Base-by-base conservation (phyloP, 1,139 yeast genomes). In the Barnettozyma hawaiiensis region DNA sequence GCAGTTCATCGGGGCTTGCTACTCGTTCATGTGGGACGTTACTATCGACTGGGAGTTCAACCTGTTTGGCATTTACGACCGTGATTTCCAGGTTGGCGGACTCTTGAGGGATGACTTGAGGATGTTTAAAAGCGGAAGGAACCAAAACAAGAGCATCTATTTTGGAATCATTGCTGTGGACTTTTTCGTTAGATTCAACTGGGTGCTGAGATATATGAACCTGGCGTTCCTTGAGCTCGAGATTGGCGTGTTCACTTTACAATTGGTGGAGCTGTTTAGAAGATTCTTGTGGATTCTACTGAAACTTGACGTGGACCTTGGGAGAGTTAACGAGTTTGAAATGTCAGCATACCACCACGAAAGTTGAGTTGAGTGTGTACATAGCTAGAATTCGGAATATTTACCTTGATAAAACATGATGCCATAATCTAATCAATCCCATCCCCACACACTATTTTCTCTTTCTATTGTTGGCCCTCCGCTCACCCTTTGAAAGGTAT, bases 221-320 rank as follows among this genome's bases (percentile, higher is more conserved):
- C 16, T 34, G 12, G 21, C 10, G 5, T 35, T 38, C 21, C 11
- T 42, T 4, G 35, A 38, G n/a, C 35, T 42, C 3, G 85, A 78
- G 50, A 63, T 71, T 20, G 94, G 92, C 1, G 70, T 75, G 52
- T 79, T 82, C 47, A 58, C 72, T 7, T 62, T 86, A 41, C 95
- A 90, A 55, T 55, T 76, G 9, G 63, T 89, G 42, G 98, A 92
- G 60, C 70, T 92, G 10, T 53, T 80, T 10, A 73, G 98, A 63
- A 72, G 98, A 54, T 86, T 92, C 78, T 64, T 87, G 46, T 92
- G 98, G 98, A 77, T 90, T 41, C 76, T 86, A 53, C 68, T 90
- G 57, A 82, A 94, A 59, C 66, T 89, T 26, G 97, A 90, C 55
- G 75, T 85, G 31, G 97, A 90, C 60, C 81, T 55, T 43, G 46